These are phyloP conservation scores for Candida palmyrensis DNA, from an alignment of 805 yeast species.

Conservation along the genomic window DNA sequence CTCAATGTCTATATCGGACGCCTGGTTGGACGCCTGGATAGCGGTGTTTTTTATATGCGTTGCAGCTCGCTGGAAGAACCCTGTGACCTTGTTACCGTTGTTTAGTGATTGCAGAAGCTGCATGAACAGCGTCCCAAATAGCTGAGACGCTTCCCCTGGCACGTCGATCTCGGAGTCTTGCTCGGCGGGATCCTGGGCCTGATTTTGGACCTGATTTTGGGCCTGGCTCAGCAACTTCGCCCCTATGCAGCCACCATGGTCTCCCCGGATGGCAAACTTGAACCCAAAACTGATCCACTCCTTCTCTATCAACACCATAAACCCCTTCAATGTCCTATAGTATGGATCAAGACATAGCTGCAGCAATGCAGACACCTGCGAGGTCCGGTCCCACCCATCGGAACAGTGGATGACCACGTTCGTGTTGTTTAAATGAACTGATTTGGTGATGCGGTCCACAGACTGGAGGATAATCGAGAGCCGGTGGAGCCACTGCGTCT, in stretches of 20 bases:
- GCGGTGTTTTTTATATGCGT: slow-evolving; percentile 36
- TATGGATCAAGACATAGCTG: slow-evolving; percentile 89
- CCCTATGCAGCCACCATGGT: slow-evolving; percentile 56
- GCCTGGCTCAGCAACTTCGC: slow-evolving; percentile 23
- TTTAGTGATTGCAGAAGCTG: too few relatives aligned
- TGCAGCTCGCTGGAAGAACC: slow-evolving; percentile 38
- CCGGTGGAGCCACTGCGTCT: slow-evolving; percentile 78
- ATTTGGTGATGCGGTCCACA: slow-evolving; percentile 71
- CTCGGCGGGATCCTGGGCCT: slow-evolving; percentile 1
- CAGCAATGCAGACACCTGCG: slow-evolving; percentile 79
- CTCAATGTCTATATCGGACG: slow-evolving; percentile 14
- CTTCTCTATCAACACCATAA: slow-evolving; percentile 79
- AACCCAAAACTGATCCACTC: slow-evolving; percentile 97
- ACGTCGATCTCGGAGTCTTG: neutral
- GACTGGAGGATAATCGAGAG: slow-evolving; percentile 65
- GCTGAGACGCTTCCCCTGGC: neutral
- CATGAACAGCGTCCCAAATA: too few relatives aligned
- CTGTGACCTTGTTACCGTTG: slow-evolving; percentile 19
- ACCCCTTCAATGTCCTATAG: slow-evolving; percentile 83
- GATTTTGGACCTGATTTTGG: slow-evolving; percentile 10
- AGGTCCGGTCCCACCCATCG: slow-evolving; percentile 98
- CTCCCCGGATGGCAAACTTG: slow-evolving; percentile 77
- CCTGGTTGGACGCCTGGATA: slow-evolving; percentile 15
- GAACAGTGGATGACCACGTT: slow-evolving; percentile 90
- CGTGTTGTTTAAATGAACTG: slow-evolving; percentile 76